Percentiles rank a stretch among this genome's conserved stretches.
These are phyloP conservation scores for Naematelia encephala DNA, from an alignment of 768 basidiomycete species.

Conservation along the genomic window DNA sequence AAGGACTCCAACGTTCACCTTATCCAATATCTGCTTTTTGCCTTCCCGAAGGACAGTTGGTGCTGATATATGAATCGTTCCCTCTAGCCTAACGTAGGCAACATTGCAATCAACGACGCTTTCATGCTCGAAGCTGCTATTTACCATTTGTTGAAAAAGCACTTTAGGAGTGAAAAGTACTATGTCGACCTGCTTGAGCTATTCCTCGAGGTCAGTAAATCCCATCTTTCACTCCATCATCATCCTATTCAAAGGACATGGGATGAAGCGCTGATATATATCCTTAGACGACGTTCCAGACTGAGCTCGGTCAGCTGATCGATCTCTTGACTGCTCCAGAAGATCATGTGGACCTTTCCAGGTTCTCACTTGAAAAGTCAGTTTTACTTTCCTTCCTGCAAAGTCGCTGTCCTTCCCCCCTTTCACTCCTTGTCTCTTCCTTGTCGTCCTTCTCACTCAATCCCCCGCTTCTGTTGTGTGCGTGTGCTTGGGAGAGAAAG, in stretches of 20 bases:
- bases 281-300: slow-evolving; percentile 74
- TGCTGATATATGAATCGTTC: too few relatives aligned
- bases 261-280: too few relatives aligned
- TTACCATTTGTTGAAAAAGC: slow-evolving; percentile 79
- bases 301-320: slow-evolving; percentile 93
- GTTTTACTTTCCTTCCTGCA: slow-evolving; percentile 27
- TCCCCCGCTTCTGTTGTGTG: background rate
- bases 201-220: slow-evolving; percentile 71
- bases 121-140: slow-evolving; percentile 96
- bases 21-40: background rate
- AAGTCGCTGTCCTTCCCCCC: background rate
- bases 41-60: too few relatives aligned
- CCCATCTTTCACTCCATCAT: slow-evolving; percentile 1
- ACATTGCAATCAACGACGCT: slow-evolving; percentile 90
- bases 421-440: background rate
- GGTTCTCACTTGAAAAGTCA: slow-evolving; percentile 82
- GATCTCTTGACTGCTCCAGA: slow-evolving; percentile 95
- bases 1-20: background rate
- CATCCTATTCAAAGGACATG: too few relatives aligned
- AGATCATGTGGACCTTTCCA: slow-evolving; percentile 74
- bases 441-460: background rate
- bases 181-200: slow-evolving; percentile 88
- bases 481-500: background rate
- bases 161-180: slow-evolving; percentile 74
- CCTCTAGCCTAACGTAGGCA: slow-evolving; percentile 59